Percentiles rank a stretch among this genome's conserved stretches.
phyloP scores from a whole-genome alignment of 1,284 basidiomycete genomes.

The Pseudozyma flocculosa region DNA sequence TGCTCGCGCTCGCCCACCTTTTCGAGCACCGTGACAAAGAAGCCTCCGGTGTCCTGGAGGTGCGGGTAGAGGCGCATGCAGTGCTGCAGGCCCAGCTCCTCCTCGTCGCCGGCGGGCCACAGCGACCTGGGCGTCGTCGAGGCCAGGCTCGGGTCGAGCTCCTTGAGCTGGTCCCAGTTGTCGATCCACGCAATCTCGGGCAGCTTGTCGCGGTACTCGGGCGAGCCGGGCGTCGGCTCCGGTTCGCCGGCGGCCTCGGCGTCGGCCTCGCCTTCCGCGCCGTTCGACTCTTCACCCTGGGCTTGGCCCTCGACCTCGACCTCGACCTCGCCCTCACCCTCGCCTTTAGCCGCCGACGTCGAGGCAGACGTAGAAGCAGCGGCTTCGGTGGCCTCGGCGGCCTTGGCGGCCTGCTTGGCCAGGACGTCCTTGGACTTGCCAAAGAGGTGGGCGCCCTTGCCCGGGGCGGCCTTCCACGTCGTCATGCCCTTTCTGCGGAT shows the following conservation, averaged over 20 bases:
- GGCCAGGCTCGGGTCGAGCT: constrained; percentile 46
- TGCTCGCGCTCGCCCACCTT: constrained; percentile 56
- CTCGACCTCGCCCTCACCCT: constrained; percentile 20
- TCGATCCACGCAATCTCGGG: constrained; percentile 51
- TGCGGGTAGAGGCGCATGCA: constrained; percentile 72
- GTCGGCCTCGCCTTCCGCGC: constrained; percentile 3
- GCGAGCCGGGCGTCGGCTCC: constrained; percentile 15
- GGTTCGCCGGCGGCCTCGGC: constrained; percentile 11
- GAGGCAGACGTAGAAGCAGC: constrained; percentile 9
- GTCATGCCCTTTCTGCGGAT: constrained; percentile 63
- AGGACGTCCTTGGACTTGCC: constrained; percentile 31
- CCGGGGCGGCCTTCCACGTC: constrained; percentile 53
- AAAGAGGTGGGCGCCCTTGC: constrained; percentile 43
- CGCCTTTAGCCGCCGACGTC: background rate
- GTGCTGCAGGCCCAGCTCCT: constrained; percentile 38
- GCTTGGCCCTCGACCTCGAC: constrained; percentile 19
- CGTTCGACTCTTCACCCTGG: background rate
- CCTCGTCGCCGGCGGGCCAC: constrained; percentile 56
- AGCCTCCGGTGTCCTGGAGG: constrained; percentile 93
- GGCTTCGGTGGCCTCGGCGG: constrained; percentile 9
- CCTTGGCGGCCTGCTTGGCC: constrained; percentile 13
- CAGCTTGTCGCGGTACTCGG: constrained; percentile 35
- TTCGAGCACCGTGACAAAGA: constrained; percentile 90
- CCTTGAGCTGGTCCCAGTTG: constrained; percentile 45
- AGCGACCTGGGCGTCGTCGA: constrained; percentile 42